Evolutionary conservation across 2,329 filamentous ascomycete species (phyloP).

Genomic region (Talaromyces verruculosus): DNA sequence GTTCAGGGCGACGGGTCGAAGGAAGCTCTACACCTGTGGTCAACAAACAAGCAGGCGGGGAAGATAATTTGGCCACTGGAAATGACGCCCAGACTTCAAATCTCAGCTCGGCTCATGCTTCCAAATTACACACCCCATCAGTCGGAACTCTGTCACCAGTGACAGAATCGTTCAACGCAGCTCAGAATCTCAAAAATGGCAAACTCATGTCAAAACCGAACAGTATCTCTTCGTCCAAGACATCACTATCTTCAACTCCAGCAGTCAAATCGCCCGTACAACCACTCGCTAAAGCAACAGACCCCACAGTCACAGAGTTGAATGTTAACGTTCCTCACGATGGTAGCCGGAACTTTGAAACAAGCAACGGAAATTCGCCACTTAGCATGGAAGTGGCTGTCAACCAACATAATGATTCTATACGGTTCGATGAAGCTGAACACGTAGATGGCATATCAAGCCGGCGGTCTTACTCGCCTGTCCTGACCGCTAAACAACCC

Average conservation of each 20-base stretch:
- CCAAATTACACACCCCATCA: slow-evolving; percentile 40
- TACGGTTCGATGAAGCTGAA: slow-evolving; percentile 33
- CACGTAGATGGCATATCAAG: slow-evolving; percentile 34
- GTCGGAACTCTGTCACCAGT: slow-evolving; percentile 32
- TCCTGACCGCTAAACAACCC: slow-evolving; percentile 33
- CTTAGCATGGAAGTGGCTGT: slow-evolving; percentile 33
- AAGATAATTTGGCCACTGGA: slow-evolving; percentile 22
- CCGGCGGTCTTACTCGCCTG: slow-evolving; percentile 36
- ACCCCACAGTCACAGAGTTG: slow-evolving; percentile 48
- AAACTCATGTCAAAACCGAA: slow-evolving; percentile 44
- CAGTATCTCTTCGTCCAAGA: slow-evolving; percentile 44
- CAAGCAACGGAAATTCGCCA: slow-evolving; percentile 33
- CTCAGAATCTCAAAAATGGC: slow-evolving; percentile 33
- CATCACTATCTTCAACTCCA: slow-evolving; percentile 34
- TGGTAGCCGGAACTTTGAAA: slow-evolving; percentile 30
- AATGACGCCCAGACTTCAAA: slow-evolving; percentile 31
- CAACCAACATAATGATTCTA: slow-evolving; percentile 34
- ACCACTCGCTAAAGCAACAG: slow-evolving; percentile 45
- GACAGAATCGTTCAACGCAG: slow-evolving; percentile 30
- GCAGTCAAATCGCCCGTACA: slow-evolving; percentile 40
- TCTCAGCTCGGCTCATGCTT: slow-evolving; percentile 37
- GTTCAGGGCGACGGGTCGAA: slow-evolving; percentile 30
- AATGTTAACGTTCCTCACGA: slow-evolving; percentile 42
- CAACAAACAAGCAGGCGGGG: slow-evolving; percentile 5
- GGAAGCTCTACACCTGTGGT: slow-evolving; percentile 28